phyloP scores from a whole-genome alignment of 805 yeast species.

The Monosporozyma yasuniensis region DNA sequence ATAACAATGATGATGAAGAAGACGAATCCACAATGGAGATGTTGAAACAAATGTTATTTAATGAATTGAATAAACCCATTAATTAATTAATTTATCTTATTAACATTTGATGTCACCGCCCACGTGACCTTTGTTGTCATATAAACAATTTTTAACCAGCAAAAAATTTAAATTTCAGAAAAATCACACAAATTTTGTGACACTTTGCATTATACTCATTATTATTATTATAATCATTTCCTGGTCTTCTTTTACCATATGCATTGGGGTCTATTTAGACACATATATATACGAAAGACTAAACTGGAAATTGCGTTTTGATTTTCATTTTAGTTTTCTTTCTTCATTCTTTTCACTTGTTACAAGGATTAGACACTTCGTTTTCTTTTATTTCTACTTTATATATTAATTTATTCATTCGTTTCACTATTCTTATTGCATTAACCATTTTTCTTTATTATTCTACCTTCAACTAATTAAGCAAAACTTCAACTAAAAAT shows the following conservation, averaged over 20 bases:
- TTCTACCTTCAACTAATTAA: too few species aligned
- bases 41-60: slow-evolving; percentile 65
- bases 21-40: slow-evolving; percentile 71
- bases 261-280: background rate
- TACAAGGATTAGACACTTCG: background rate
- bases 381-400: too few species aligned
- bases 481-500: background rate
- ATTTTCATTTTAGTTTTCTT: background rate
- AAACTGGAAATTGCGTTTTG: background rate
- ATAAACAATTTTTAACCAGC: background rate
- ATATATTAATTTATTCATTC: background rate
- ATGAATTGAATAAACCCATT: slow-evolving; percentile 59
- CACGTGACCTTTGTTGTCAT: background rate
- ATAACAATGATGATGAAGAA: slow-evolving; percentile 35
- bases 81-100: background rate
- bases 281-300: background rate
- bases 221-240: too few species aligned
- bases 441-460: too few species aligned
- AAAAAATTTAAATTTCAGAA: background rate
- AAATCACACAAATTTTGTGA: background rate
- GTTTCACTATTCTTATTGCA: background rate
- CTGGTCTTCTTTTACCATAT: background rate
- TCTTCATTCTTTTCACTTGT: background rate
- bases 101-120: background rate
- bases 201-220: background rate